phyloP scores from a whole-genome alignment of 139 green algal genomes.

The Closterium sp. region DNA sequence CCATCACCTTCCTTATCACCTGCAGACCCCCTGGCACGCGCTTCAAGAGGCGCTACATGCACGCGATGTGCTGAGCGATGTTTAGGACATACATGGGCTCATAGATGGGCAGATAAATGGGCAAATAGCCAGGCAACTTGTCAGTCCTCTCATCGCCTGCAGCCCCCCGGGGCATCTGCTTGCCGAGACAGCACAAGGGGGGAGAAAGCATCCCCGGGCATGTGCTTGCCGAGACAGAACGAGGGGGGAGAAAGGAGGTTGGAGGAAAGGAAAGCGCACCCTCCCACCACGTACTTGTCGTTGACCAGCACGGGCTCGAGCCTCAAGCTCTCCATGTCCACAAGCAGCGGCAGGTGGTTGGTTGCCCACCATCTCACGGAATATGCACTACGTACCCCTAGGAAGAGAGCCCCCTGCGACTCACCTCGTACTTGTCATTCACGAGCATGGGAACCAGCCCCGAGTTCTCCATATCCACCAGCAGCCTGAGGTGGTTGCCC shows the following conservation, averaged over 20 bases:
- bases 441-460: constrained; percentile 80
- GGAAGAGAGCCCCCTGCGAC: too few species aligned
- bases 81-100: too few species aligned
- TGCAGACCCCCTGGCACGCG: constrained; percentile 71
- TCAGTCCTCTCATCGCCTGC: too few species aligned
- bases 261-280: background rate
- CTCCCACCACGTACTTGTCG: constrained; percentile 66
- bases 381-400: too few species aligned
- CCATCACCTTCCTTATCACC: constrained; percentile 67
- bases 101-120: too few species aligned
- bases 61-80: constrained; percentile 64
- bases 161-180: too few species aligned
- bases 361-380: constrained; percentile 77
- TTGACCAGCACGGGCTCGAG: constrained; percentile 76
- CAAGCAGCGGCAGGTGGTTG: constrained; percentile 83
- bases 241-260: background rate
- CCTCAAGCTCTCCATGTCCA: constrained; percentile 89
- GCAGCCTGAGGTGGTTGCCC: constrained; percentile 71
- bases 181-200: too few species aligned
- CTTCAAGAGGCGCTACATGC: constrained; percentile 88
- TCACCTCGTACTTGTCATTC: constrained; percentile 70
- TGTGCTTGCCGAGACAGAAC: background rate
- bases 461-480: constrained; percentile 90
- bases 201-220: too few species aligned
- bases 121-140: too few species aligned